phyloP scores from a whole-genome alignment of 257 asterid species.

The Pogostemon cablin region DNA sequence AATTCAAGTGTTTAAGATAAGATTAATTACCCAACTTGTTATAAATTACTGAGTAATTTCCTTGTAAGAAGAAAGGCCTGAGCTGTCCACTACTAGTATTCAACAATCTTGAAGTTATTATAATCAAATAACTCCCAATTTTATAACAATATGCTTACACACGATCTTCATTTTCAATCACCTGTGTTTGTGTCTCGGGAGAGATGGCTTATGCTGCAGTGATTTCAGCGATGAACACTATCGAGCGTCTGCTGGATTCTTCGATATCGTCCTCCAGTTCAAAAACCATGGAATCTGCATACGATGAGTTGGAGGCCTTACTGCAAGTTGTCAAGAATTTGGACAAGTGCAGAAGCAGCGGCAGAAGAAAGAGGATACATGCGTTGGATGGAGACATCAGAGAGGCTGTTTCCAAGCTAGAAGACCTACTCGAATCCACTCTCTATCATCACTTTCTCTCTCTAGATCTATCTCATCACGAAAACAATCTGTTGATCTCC shows the following conservation, averaged over 20 bases:
- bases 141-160: too few relatives aligned
- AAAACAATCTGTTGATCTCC: too few relatives aligned
- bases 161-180: too few relatives aligned
- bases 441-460: neutral
- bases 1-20: too few relatives aligned
- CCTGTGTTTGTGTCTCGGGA: too few relatives aligned
- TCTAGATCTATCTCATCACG: too few relatives aligned
- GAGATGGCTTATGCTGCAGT: slow-evolving; percentile 19
- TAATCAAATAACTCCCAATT: too few relatives aligned
- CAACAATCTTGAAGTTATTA: too few relatives aligned
- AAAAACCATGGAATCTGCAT: neutral
- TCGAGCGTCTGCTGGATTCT: neutral
- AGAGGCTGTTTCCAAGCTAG: neutral
- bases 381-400: neutral
- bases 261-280: neutral
- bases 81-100: too few relatives aligned
- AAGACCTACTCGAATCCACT: slow-evolving; percentile 14
- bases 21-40: too few relatives aligned
- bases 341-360: neutral
- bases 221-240: neutral
- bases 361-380: slow-evolving; percentile 2
- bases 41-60: too few relatives aligned
- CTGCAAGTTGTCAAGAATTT: neutral
- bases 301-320: neutral
- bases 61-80: too few relatives aligned